Evolutionary conservation across 495 filamentous ascomycete genomes (phyloP).

Genomic region (Rhypophila decipiens): DNA sequence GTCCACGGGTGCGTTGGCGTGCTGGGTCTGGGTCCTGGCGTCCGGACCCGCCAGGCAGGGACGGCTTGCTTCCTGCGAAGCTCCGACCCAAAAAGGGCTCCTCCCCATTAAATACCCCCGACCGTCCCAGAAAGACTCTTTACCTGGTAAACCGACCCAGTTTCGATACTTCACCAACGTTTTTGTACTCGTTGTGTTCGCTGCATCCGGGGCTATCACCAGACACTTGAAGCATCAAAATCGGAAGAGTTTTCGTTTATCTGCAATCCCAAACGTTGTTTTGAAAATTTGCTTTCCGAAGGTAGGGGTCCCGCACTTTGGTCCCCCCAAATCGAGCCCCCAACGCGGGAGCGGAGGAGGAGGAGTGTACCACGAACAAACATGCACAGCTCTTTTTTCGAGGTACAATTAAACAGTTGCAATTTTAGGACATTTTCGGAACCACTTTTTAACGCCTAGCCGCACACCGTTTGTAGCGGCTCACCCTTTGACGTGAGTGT

Average conservation of each 20-base stretch:
- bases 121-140: slow-evolving; percentile 20
- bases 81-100: slow-evolving; percentile 19
- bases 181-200: slow-evolving; percentile 28
- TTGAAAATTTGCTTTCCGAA: slow-evolving; percentile 18
- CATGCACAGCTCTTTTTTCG: too few species aligned
- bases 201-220: slow-evolving; percentile 15
- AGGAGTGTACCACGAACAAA: background rate
- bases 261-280: slow-evolving; percentile 4
- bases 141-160: slow-evolving; percentile 6
- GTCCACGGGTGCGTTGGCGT: background rate
- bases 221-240: slow-evolving; percentile 12
- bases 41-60: slow-evolving; percentile 26
- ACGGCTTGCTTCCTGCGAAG: slow-evolving; percentile 16
- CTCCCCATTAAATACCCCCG: slow-evolving; percentile 17
- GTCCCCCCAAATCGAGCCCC: slow-evolving; percentile 11
- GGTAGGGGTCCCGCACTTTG: slow-evolving; percentile 26
- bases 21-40: slow-evolving; percentile 11
- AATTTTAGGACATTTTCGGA: too few species aligned
- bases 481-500: too few species aligned
- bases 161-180: slow-evolving; percentile 14
- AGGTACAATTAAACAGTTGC: too few species aligned
- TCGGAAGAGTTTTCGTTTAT: slow-evolving; percentile 17
- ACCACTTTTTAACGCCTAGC: too few species aligned
- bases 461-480: too few species aligned
- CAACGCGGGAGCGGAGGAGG: background rate